A percentile compares a stretch with the other conserved stretches of the same genome.
phyloP scores from a whole-genome alignment of 768 basidiomycete species.

The Leccinum variicolor region DNA sequence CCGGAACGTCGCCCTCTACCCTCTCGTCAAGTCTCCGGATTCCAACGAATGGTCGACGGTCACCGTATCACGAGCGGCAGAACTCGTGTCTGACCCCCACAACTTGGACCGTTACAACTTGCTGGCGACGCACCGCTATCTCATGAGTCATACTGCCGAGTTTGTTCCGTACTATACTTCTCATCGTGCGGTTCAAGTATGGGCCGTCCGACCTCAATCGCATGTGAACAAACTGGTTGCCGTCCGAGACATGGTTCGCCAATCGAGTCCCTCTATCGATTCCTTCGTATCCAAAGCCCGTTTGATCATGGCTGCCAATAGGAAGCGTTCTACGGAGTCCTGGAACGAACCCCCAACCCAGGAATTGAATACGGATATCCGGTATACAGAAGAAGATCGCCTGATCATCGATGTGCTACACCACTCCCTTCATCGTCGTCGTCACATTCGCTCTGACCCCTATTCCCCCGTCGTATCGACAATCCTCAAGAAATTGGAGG shows the following conservation, averaged over 20 bases:
- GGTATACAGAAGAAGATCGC: conserved; percentile 53
- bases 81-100: conserved; percentile 35
- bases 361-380: conserved; percentile 20
- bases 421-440: conserved; percentile 46
- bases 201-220: conserved; percentile 60
- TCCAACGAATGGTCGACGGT: conserved; percentile 52
- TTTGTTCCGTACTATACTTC: conserved; percentile 49
- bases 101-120: conserved; percentile 34
- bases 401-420: conserved; percentile 58
- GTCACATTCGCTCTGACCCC: conserved; percentile 58
- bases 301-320: conserved; percentile 36
- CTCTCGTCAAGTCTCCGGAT: conserved; percentile 41
- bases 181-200: conserved; percentile 48
- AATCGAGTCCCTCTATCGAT: conserved; percentile 37
- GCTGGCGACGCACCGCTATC: conserved; percentile 56
- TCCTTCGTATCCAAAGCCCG: conserved; percentile 52
- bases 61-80: conserved; percentile 52
- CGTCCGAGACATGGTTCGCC: conserved; percentile 48
- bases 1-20: conserved; percentile 37
- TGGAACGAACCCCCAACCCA: conserved; percentile 30
- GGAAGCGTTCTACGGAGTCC: conserved; percentile 28
- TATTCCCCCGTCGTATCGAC: conserved; percentile 49
- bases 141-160: conserved; percentile 51
- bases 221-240: conserved; percentile 50
- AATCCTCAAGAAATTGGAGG: conserved; percentile 56